Base-by-base conservation (phyloP, 192 early-diverging fungal genomes). In the Coemansia sp. region DNA sequence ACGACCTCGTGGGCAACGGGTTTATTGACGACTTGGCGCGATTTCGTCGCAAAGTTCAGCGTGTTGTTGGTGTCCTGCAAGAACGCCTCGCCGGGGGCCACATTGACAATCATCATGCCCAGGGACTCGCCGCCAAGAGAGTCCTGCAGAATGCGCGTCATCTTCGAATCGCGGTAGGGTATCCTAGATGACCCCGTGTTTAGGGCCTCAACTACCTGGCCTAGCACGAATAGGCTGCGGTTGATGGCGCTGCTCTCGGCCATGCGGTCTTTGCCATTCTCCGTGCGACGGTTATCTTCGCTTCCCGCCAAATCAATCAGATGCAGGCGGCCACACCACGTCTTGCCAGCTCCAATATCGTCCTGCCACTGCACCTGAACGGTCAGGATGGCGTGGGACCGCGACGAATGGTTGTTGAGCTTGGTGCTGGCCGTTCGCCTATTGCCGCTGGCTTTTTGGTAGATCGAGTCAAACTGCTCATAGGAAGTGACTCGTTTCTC, bases 31-130 rank as follows among this genome's bases (percentile, higher is more conserved):
- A 90, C 88, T 57, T 74, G 65, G n/a, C 81, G 79, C 26, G 87
- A 86, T 43, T 86, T 84, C 14, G 76, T 79, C 0, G 87, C 89
- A 83, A 90, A 89, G 63, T 83, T 86, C 50, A 90, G 76, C 21
- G 89, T 89, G 37, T 84, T 86, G 58, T 85, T 78, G 23, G 86
- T 85, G 26, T 85, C 83, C 39, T 77, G 69, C 63, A 72, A 48
- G 60, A 85, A 80, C 40, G 53, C 64, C 63, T 79, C 70, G 13
- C 80, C 85, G 0, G 86, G 88, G 2, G 89, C 77, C 11, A 88
- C 81, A 48, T 88, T 89, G 39, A 88, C 85, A 62, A 90, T 86
- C 85, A 91, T 88, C 81, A 89, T 81, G 35, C 84, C 86, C 42
- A 82, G 59, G 21, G 84, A 81, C 23, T 70, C 76, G 14, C 89